Conservation (phyloP, 1,284 basidiomycete genomes). For the Malassezia furfur region DNA sequence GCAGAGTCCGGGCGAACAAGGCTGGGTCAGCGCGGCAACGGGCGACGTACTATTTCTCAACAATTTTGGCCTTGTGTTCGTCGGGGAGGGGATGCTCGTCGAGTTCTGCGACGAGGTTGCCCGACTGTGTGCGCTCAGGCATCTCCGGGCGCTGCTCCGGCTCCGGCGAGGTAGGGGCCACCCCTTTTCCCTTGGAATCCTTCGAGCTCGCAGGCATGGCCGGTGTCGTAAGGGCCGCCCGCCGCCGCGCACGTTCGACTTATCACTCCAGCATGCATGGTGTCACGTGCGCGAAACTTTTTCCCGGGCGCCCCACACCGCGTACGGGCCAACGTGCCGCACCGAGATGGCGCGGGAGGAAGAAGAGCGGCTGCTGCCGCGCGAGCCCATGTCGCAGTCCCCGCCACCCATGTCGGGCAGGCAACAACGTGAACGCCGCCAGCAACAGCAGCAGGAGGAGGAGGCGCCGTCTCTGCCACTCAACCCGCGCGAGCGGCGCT, state of each 20-base stretch:
- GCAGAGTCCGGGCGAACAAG: background rate
- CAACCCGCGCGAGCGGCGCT: conserved; percentile 2
- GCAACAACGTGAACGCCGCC: background rate
- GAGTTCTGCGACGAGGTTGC: background rate
- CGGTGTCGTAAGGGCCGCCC: too few species aligned
- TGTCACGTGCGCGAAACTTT: background rate
- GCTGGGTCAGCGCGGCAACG: background rate
- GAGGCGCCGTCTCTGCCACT: conserved; percentile 1
- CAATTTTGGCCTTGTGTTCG: conserved; percentile 10
- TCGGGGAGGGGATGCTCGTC: conserved; percentile 13
- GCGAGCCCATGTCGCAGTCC: background rate
- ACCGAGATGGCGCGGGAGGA: background rate
- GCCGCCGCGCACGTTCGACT: too few species aligned
- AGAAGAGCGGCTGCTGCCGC: background rate
- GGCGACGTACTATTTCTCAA: conserved; percentile 6
- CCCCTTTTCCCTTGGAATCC: background rate
- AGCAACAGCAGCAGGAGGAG: background rate
- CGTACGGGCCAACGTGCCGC: too few species aligned
- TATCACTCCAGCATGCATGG: background rate
- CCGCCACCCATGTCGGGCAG: background rate
- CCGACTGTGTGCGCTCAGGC: background rate
- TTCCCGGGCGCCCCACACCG: background rate
- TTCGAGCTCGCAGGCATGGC: too few species aligned
- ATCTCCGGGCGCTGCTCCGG: background rate
- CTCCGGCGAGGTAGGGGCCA: background rate